Evolutionary conservation across 176 grass and related monocot genomes (phyloP).

Genomic region (Elaeis guineensis): DNA sequence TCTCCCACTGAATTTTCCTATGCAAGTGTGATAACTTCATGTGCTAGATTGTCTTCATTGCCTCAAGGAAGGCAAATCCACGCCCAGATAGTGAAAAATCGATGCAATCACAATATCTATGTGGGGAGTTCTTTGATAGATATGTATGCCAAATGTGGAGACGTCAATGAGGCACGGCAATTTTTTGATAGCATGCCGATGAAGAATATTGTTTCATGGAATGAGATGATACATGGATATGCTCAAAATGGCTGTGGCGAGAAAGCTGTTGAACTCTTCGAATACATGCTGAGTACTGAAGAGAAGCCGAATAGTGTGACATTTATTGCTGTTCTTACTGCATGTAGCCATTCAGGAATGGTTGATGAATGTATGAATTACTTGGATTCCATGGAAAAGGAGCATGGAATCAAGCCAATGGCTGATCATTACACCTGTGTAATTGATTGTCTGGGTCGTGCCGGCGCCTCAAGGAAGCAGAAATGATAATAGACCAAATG

Average conservation of each 20-base stretch:
- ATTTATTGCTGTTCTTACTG: constrained; percentile 66
- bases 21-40: constrained; percentile 73
- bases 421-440: constrained; percentile 86
- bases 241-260: constrained; percentile 63
- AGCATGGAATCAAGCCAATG: constrained; percentile 41
- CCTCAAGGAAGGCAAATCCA: constrained; percentile 80
- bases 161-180: constrained; percentile 46
- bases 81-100: constrained; percentile 54
- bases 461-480: constrained; percentile 62
- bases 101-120: constrained; percentile 64
- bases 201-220: constrained; percentile 94
- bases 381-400: constrained; percentile 60
- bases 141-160: constrained; percentile 84
- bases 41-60: constrained; percentile 51
- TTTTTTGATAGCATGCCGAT: constrained; percentile 52
- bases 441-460: constrained; percentile 67
- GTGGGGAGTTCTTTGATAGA: constrained; percentile 69
- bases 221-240: constrained; percentile 96
- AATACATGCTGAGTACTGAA: constrained; percentile 55
- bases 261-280: constrained; percentile 63
- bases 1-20: constrained; percentile 67
- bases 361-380: constrained; percentile 43
- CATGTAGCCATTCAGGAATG: constrained; percentile 65
- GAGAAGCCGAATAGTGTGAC: constrained; percentile 69
- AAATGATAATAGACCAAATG: constrained; percentile 46